Percentiles rank a stretch among this genome's conserved stretches.
These are phyloP conservation scores for Tetracladium setigerum DNA, from an alignment of 495 filamentous ascomycete genomes.

Conservation along the genomic window DNA sequence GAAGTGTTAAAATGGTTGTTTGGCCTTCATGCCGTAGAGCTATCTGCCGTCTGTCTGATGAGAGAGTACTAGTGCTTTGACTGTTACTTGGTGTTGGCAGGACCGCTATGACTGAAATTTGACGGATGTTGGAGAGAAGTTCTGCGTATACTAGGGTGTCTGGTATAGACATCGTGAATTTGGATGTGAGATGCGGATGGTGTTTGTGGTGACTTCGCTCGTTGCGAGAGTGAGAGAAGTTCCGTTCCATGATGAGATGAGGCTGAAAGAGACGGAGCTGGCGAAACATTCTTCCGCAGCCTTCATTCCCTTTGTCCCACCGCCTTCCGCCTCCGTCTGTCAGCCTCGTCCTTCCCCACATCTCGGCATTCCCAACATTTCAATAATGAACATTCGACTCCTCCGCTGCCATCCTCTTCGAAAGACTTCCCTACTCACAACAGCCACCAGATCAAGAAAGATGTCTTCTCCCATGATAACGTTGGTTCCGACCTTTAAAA, in stretches of 20 bases:
- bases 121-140: constrained; percentile 77
- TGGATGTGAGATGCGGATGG: neutral
- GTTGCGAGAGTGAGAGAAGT: neutral
- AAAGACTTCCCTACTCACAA: neutral
- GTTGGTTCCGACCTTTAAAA: constrained; percentile 38
- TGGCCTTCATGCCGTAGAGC: constrained; percentile 46
- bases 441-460: neutral
- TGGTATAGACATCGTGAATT: constrained; percentile 22
- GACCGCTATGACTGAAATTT: constrained; percentile 67
- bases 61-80: constrained; percentile 41
- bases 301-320: no score
- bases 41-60: constrained; percentile 41
- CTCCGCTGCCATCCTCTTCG: neutral
- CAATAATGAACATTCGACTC: neutral
- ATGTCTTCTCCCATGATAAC: constrained; percentile 39
- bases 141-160: constrained; percentile 69
- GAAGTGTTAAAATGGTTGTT: constrained; percentile 53
- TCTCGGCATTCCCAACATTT: constrained; percentile 13
- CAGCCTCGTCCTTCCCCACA: constrained; percentile 13
- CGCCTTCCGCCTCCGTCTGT: neutral
- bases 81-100: constrained; percentile 42
- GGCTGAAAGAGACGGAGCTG: neutral
- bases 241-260: neutral
- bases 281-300: no score
- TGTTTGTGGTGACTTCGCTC: no score